Evolutionary conservation across 1,284 basidiomycete genomes (phyloP).

Genomic region (Testicularia cyperi): DNA sequence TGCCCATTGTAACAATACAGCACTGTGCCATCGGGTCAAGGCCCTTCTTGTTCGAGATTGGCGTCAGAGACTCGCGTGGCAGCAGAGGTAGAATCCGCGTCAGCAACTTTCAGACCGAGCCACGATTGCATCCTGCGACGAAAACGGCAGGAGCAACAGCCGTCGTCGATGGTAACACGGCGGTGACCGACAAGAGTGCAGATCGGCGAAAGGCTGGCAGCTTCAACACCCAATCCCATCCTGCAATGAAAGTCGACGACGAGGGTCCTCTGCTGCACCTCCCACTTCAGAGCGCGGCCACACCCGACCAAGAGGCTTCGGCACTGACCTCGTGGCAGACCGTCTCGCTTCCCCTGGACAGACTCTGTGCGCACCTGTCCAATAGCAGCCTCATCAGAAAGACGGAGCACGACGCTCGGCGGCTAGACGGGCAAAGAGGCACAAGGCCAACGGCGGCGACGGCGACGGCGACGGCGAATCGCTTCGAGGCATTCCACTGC

Average conservation of each 20-base stretch:
- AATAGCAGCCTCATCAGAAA: constrained; percentile 56
- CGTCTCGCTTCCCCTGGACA: constrained; percentile 68
- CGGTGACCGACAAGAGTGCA: no score
- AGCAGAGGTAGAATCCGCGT: constrained; percentile 69
- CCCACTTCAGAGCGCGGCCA: constrained; percentile 69
- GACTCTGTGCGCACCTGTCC: constrained; percentile 69
- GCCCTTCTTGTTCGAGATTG: constrained; percentile 75
- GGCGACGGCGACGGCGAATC: no score
- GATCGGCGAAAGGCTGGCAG: no score
- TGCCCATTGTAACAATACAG: constrained; percentile 75
- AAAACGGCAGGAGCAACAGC: no score
- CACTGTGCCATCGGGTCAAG: constrained; percentile 68
- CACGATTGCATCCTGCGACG: constrained; percentile 10
- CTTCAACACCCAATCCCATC: no score
- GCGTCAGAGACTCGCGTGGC: constrained; percentile 69
- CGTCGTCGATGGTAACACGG: no score
- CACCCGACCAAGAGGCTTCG: constrained; percentile 61
- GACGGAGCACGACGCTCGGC: neutral
- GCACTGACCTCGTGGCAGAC: constrained; percentile 74
- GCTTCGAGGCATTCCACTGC: constrained; percentile 69
- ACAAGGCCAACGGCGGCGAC: no score
- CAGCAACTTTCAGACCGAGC: constrained; percentile 77
- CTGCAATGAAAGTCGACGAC: no score
- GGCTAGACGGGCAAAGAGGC: neutral
- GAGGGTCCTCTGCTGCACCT: constrained; percentile 68